These are phyloP conservation scores for Hymenoscyphus repandus DNA, from an alignment of 2,329 filamentous ascomycete genomes.

Conservation along the genomic window DNA sequence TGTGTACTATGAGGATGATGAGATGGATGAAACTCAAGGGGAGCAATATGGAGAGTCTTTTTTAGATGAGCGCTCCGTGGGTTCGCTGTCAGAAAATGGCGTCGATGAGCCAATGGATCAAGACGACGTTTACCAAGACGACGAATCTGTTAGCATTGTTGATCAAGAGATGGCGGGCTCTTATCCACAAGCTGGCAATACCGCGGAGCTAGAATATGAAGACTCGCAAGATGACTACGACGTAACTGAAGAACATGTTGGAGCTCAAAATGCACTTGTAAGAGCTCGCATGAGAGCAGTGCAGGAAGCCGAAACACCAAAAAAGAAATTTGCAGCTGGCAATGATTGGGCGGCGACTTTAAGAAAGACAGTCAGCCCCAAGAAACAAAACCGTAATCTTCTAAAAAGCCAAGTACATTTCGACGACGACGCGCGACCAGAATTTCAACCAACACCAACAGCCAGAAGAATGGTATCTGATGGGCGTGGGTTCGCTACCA, in stretches of 20 bases:
- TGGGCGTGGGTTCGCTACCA: constrained; percentile 70
- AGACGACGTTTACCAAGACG: constrained; percentile 62
- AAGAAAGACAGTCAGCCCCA: constrained; percentile 87
- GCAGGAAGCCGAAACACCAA: constrained; percentile 55
- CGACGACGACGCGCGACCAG: constrained; percentile 37
- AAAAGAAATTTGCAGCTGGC: constrained; percentile 54
- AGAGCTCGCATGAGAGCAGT: constrained; percentile 59
- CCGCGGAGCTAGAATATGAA: constrained; percentile 66
- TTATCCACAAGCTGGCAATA: constrained; percentile 66
- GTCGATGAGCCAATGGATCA: constrained; percentile 53
- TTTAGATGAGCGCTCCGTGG: constrained; percentile 89
- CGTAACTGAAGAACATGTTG: constrained; percentile 38
- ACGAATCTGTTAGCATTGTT: constrained; percentile 71
- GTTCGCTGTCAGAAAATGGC: constrained; percentile 59
- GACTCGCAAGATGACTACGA: constrained; percentile 43
- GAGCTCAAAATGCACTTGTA: constrained; percentile 57
- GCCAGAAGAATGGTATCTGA: constrained; percentile 27
- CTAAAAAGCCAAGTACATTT: constrained; percentile 44
- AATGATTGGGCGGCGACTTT: constrained; percentile 94
- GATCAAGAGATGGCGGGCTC: constrained; percentile 73
- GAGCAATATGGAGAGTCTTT: constrained; percentile 62
- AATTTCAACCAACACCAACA: constrained; percentile 44
- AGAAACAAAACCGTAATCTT: constrained; percentile 82
- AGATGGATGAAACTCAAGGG: constrained; percentile 38
- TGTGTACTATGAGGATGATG: constrained; percentile 48